Evolutionary conservation across 176 grass and related monocot genomes (phyloP).

Genomic region (Secale cereale): DNA sequence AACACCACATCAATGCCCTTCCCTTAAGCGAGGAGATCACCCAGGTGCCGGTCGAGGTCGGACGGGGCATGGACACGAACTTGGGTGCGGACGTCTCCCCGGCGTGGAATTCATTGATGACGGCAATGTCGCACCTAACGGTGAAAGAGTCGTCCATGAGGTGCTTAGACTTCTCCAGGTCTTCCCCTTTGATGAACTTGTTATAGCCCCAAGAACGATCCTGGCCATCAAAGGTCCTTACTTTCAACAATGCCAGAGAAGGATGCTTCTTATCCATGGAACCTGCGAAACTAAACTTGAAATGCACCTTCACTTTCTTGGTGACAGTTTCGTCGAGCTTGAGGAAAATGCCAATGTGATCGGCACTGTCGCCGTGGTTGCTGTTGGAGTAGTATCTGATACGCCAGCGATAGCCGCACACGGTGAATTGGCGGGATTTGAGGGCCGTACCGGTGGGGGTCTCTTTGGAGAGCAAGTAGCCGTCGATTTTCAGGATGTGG

Average conservation of each 20-base stretch:
- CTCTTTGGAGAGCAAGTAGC: no score
- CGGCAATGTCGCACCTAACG: neutral
- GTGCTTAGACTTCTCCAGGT: neutral
- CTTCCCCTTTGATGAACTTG: neutral
- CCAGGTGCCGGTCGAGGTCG: conserved; percentile 26
- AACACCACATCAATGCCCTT: neutral
- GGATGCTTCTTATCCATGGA: neutral
- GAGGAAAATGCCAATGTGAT: neutral
- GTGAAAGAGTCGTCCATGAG: conserved; percentile 2
- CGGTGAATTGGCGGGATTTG: neutral
- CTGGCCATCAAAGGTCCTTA: neutral
- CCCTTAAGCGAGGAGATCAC: neutral
- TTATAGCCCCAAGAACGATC: neutral
- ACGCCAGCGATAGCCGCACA: neutral
- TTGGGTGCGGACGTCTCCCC: no score
- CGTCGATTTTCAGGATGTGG: no score
- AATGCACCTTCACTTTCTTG: neutral
- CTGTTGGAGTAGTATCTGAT: conserved; percentile 26
- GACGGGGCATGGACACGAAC: conserved; percentile 1
- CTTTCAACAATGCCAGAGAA: neutral
- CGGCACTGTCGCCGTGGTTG: neutral
- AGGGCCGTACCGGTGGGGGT: no score
- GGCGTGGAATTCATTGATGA: neutral
- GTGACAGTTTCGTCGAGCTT: neutral
- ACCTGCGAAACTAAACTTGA: neutral